Conservation (phyloP, 2,329 filamentous ascomycete species). For the Ascochyta pisi region DNA sequence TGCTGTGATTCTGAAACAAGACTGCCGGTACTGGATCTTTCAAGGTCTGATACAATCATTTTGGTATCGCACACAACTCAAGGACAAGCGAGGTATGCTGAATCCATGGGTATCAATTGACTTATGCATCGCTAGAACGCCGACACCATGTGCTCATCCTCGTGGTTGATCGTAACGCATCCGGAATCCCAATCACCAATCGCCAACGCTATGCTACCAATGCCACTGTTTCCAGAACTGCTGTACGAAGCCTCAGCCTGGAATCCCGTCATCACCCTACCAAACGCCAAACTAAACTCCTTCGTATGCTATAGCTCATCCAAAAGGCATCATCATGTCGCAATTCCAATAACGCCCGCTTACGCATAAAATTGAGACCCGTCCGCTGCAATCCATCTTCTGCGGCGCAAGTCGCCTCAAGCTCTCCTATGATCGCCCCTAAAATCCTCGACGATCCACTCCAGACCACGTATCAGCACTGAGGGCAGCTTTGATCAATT, state of each 20-base stretch:
- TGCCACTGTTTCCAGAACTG: not conserved
- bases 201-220: slow-evolving; percentile 22
- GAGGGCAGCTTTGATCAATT: not conserved
- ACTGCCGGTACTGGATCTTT: no score
- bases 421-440: not conserved
- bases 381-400: not conserved
- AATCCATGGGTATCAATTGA: not conserved
- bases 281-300: not conserved
- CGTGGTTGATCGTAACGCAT: slow-evolving; percentile 1
- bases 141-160: slow-evolving; percentile 7
- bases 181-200: not conserved
- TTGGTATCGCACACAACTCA: no score
- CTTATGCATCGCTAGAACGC: slow-evolving; percentile 3
- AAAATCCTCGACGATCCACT: not conserved
- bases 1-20: not conserved
- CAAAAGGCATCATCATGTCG: not conserved
- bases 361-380: not conserved
- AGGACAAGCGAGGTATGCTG: not conserved
- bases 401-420: not conserved
- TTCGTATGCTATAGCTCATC: not conserved
- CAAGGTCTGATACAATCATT: no score
- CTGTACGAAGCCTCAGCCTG: not conserved
- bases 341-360: not conserved
- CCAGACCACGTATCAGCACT: not conserved
- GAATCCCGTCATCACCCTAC: not conserved